phyloP scores from a whole-genome alignment of 805 yeast species.

The Lipomyces yamadae region DNA sequence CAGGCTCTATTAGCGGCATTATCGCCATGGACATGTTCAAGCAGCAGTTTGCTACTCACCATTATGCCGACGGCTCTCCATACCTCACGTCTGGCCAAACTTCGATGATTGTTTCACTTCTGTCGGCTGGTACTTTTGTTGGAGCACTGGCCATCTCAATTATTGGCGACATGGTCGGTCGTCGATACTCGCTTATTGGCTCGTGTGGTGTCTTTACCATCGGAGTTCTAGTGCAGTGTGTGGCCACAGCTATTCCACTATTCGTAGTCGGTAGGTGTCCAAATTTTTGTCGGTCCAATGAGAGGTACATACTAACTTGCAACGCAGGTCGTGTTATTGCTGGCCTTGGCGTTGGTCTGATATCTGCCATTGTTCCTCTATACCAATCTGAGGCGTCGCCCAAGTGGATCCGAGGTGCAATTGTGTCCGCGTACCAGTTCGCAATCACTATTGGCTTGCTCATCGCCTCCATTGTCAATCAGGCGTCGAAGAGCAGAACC shows the following conservation, averaged over 20 bases:
- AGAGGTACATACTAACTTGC: neutral
- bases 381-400: conserved; percentile 83
- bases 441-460: conserved; percentile 73
- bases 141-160: conserved; percentile 69
- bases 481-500: conserved; percentile 50
- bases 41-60: conserved; percentile 2
- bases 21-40: conserved; percentile 61
- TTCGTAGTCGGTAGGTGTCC: conserved; percentile 52
- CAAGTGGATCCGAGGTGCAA: conserved; percentile 75
- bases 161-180: conserved; percentile 72
- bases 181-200: conserved; percentile 53
- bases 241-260: conserved; percentile 54
- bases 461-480: conserved; percentile 55
- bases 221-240: conserved; percentile 74
- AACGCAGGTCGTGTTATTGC: conserved; percentile 62
- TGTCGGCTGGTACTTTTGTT: conserved; percentile 86
- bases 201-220: conserved; percentile 66
- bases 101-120: conserved; percentile 73
- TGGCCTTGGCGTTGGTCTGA: conserved; percentile 78
- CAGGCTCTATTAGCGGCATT: conserved; percentile 80
- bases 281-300: neutral
- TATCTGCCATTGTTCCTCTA: conserved; percentile 76
- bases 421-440: conserved; percentile 75
- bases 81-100: conserved; percentile 16
- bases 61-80: neutral